A percentile compares a stretch with the other conserved stretches of the same genome.
phyloP scores from a whole-genome alignment of 352 stramenopile species.

The Phytophthora ramorum region DNA sequence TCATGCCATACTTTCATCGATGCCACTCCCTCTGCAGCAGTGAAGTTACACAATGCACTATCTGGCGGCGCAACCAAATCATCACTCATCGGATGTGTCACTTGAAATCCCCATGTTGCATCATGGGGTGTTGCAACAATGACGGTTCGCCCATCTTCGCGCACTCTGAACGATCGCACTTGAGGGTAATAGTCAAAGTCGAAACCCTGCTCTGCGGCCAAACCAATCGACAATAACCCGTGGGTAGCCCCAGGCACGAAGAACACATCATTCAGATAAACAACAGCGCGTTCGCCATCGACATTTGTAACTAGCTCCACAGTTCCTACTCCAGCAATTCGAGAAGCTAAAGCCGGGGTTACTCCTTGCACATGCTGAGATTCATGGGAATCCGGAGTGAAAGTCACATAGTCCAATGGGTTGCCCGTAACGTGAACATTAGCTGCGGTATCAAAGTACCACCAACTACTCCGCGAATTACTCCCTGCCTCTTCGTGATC shows the following conservation, averaged over 20 bases:
- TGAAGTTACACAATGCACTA: too few relatives aligned
- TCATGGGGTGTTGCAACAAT: slow-evolving; percentile 1
- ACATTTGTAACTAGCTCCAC: slow-evolving; percentile 3
- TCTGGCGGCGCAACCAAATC: neutral
- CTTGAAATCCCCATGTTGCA: slow-evolving; percentile 8
- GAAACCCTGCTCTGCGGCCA: slow-evolving; percentile 1
- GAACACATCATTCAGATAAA: slow-evolving; percentile 8
- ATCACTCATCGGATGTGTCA: neutral
- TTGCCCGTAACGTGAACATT: slow-evolving; percentile 2
- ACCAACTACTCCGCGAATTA: slow-evolving; percentile 5
- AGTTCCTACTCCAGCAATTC: slow-evolving; percentile 8
- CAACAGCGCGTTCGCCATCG: neutral
- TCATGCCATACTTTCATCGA: slow-evolving; percentile 11
- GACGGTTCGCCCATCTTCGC: too few relatives aligned
- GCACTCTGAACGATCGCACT: too few relatives aligned
- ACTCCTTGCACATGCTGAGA: slow-evolving; percentile 1
- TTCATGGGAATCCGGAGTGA: neutral
- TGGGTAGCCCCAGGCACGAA: slow-evolving; percentile 7
- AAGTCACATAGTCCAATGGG: neutral
- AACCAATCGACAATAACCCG: neutral
- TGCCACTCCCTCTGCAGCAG: slow-evolving; percentile 2
- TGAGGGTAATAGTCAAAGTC: slow-evolving; percentile 7
- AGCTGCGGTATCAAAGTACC: slow-evolving; percentile 9
- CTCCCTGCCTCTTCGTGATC: neutral
- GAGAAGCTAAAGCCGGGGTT: slow-evolving; percentile 1